Conservation (phyloP, 257 asterid species). For the Coffea canephora region DNA sequence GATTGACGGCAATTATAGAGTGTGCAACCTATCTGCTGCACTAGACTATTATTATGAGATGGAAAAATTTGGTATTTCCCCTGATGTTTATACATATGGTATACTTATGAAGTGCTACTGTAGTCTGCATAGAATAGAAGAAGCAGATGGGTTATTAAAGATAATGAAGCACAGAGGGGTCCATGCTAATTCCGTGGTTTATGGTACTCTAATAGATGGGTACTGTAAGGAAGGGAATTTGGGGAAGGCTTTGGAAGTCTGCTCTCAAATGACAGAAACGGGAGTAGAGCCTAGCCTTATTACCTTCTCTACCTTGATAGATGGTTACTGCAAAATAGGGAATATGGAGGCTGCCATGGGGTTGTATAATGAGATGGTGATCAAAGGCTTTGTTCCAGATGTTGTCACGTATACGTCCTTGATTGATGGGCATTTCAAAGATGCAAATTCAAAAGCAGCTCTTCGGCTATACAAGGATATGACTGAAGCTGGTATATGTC, state of each 20-base stretch:
- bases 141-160: constrained; percentile 45
- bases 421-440: constrained; percentile 71
- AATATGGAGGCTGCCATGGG: constrained; percentile 65
- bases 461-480: constrained; percentile 55
- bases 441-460: constrained; percentile 57
- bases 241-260: constrained; percentile 63
- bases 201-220: constrained; percentile 58
- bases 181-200: constrained; percentile 40
- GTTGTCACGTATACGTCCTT: constrained; percentile 63
- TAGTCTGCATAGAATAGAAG: constrained; percentile 43
- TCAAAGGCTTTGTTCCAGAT: constrained; percentile 62
- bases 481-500: constrained; percentile 43
- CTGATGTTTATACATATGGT: constrained; percentile 61
- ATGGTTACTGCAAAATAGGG: constrained; percentile 64
- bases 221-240: constrained; percentile 12
- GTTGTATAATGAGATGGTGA: constrained; percentile 58
- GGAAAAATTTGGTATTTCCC: constrained; percentile 51
- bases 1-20: constrained; percentile 49
- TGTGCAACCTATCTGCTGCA: constrained; percentile 42
- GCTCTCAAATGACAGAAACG: constrained; percentile 56
- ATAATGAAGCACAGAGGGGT: constrained; percentile 46
- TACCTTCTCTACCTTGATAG: constrained; percentile 58
- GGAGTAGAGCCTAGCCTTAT: constrained; percentile 51
- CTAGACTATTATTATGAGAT: constrained; percentile 42
- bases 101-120: constrained; percentile 61